These are phyloP conservation scores for Orbilia blumenaviensis DNA, from an alignment of 2,329 filamentous ascomycete species.

Conservation along the genomic window DNA sequence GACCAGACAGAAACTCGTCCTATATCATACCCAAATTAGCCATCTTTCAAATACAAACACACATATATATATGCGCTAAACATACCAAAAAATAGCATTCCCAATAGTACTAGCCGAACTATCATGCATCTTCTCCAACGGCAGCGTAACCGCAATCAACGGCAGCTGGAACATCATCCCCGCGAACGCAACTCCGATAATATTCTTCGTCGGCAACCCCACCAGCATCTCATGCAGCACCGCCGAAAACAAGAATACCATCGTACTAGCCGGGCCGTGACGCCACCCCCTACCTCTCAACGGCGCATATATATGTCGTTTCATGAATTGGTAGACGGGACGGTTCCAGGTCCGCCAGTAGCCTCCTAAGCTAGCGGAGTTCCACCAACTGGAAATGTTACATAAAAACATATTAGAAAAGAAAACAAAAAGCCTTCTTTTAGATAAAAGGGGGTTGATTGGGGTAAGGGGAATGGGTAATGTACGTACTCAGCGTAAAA, in stretches of 20 bases:
- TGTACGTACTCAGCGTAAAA: conserved; percentile 79
- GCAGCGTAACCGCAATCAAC: conserved; percentile 80
- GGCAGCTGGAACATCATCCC: conserved; percentile 96
- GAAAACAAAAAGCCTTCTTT: no score
- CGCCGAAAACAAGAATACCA: conserved; percentile 88
- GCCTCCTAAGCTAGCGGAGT: conserved; percentile 80
- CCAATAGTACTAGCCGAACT: conserved; percentile 78
- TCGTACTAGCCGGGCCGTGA: conserved; percentile 73
- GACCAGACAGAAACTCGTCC: conserved; percentile 87
- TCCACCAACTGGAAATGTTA: conserved; percentile 92
- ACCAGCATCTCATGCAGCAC: conserved; percentile 91
- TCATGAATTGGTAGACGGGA: conserved; percentile 96
- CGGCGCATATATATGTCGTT: conserved; percentile 88
- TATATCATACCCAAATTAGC: conserved; percentile 10
- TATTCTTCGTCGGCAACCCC: conserved; percentile 91
- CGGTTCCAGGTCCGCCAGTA: conserved; percentile 98
- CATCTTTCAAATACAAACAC: background rate
- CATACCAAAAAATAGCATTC: conserved; percentile 88
- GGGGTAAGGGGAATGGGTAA: no score
- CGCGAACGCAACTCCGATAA: conserved; percentile 89
- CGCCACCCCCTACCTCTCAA: conserved; percentile 85
- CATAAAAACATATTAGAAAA: no score
- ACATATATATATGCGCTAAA: background rate
- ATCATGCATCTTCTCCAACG: conserved; percentile 79
- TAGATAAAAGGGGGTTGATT: no score